Base-by-base conservation (phyloP, 2,329 filamentous ascomycete genomes). In the Conoideocrella luteorostrata region DNA sequence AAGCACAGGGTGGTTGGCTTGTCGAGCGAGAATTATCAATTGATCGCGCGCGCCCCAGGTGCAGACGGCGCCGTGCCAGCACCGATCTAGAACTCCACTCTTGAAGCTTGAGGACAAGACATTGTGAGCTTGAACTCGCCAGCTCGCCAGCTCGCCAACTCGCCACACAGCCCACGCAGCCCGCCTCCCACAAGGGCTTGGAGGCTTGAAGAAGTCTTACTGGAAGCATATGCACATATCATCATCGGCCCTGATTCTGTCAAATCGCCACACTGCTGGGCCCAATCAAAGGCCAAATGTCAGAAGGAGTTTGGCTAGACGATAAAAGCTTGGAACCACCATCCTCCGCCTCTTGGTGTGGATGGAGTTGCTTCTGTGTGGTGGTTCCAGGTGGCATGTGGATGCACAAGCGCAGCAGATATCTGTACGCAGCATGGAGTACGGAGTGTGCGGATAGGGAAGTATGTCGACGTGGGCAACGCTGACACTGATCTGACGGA, bases 31-130 rank as follows among this genome's bases (percentile, higher is more conserved):
- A 15, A 12, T 33, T 9, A n/a, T 13, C 13, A 32, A 33, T 33
- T 33, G n/a, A 33, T 33, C 30, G 30, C 30, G 30, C n/a, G 30
- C n/a, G n/a, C n/a, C 17, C 17, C 21, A 23, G 22, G 33, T 36
- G 26, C 18, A 44, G 23, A 37, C 30, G 49, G 47, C 42, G 45
- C 46, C 39, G 45, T 50, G 45, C 47, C 48, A 51, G 45, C 44
- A 52, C 60, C 59, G 58, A 63, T 63, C 58, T 58, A 58, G 60
- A n/a, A 59, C 56, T 56, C 60, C 59, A 59, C 58, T 34, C 51
- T 49, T 44, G 56, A 54, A 57, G 54, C 51, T 49, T 44, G 56
- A 54, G 56, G 54, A 50, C 55, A 58, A 59, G 52, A 59, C 55
- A 63, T 56, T 53, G 57, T 61, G 54, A 48, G n/a, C n/a, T 44